Evolutionary conservation across 352 stramenopile genomes (phyloP).

Genomic region (Pythium coloratum): DNA sequence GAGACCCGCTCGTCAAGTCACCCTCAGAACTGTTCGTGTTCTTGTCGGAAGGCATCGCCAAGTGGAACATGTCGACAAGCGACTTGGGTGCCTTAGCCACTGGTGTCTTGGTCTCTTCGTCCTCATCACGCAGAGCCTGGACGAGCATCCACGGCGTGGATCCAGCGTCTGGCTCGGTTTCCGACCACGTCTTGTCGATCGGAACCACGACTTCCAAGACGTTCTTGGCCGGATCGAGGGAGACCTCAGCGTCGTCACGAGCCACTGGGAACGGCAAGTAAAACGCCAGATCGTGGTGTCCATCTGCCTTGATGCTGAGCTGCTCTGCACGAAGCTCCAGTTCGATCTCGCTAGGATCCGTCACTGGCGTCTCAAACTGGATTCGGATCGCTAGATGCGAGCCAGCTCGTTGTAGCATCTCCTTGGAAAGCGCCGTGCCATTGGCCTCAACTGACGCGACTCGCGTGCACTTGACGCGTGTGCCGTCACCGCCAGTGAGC

Average conservation of each 20-base stretch:
- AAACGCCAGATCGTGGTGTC: slow-evolving; percentile 52
- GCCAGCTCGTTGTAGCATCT: slow-evolving; percentile 38
- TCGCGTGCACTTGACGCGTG: slow-evolving; percentile 34
- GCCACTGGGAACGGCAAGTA: slow-evolving; percentile 72
- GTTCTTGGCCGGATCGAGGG: slow-evolving; percentile 38
- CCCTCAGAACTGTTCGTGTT: neutral
- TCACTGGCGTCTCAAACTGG: slow-evolving; percentile 41
- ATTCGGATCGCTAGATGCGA: slow-evolving; percentile 39
- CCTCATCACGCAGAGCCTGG: slow-evolving; percentile 45
- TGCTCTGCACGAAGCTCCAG: slow-evolving; percentile 55
- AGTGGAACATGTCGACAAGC: slow-evolving; percentile 70
- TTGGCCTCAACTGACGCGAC: slow-evolving; percentile 32
- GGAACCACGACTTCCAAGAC: slow-evolving; percentile 34
- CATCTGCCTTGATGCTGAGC: slow-evolving; percentile 42
- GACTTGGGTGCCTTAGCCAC: slow-evolving; percentile 40
- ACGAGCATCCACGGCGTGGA: slow-evolving; percentile 71
- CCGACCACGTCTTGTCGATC: slow-evolving; percentile 63
- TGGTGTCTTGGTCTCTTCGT: slow-evolving; percentile 4
- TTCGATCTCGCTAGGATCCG: slow-evolving; percentile 33
- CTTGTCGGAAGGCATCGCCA: slow-evolving; percentile 27
- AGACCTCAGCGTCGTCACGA: slow-evolving; percentile 33
- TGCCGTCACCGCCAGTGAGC: slow-evolving; percentile 7
- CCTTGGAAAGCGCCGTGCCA: slow-evolving; percentile 44
- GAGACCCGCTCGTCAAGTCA: neutral
- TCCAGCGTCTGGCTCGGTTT: slow-evolving; percentile 41